These are phyloP conservation scores for Clarireedia paspali DNA, from an alignment of 2,329 filamentous ascomycete species.

Conservation along the genomic window DNA sequence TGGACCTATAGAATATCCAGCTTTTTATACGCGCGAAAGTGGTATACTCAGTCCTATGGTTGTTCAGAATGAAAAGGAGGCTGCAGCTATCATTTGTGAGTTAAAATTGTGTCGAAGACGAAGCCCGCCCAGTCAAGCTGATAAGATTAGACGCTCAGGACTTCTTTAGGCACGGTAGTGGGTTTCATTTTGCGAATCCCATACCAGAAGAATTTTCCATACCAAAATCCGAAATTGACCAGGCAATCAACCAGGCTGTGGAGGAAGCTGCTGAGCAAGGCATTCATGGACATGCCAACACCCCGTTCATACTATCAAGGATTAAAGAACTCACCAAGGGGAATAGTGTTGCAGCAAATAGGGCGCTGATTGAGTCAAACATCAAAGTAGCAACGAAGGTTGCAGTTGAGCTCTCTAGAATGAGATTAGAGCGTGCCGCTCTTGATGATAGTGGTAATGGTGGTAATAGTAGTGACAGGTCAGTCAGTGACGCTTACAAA, in stretches of 20 bases:
- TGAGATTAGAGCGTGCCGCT: background rate
- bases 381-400: slow-evolving; percentile 57
- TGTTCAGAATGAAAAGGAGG: slow-evolving; percentile 68
- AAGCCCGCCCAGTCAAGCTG: background rate
- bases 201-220: slow-evolving; percentile 54
- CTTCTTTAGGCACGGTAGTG: slow-evolving; percentile 55
- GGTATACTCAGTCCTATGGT: slow-evolving; percentile 71
- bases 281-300: slow-evolving; percentile 57
- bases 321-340: slow-evolving; percentile 62
- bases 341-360: slow-evolving; percentile 55
- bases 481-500: too few relatives aligned
- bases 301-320: slow-evolving; percentile 59
- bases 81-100: slow-evolving; percentile 76
- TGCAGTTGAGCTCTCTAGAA: slow-evolving; percentile 41
- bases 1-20: slow-evolving; percentile 74
- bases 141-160: slow-evolving; percentile 57
- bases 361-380: slow-evolving; percentile 58
- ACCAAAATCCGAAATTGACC: slow-evolving; percentile 49
- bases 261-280: slow-evolving; percentile 44
- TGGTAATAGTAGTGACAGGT: too few relatives aligned
- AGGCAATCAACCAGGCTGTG: slow-evolving; percentile 48
- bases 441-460: too few relatives aligned
- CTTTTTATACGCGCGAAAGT: slow-evolving; percentile 88
- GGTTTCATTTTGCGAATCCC: slow-evolving; percentile 81
- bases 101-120: slow-evolving; percentile 9